Conservation (phyloP, 306 rosid species). For the Herpetospermum pedunculosum region DNA sequence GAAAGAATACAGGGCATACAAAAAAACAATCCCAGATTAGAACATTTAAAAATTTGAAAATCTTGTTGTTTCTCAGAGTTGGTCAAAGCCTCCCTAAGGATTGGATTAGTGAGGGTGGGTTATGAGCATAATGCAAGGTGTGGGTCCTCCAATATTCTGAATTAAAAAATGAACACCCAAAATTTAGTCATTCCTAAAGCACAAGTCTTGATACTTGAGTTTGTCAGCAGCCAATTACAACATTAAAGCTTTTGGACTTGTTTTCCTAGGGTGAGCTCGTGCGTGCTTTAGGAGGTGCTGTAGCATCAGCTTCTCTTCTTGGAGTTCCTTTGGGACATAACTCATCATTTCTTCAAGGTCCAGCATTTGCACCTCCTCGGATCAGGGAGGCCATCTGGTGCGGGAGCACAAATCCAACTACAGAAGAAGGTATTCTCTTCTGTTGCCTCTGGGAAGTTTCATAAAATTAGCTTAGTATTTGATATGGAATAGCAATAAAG, state of each 20-base stretch:
- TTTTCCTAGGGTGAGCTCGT: constrained; percentile 67
- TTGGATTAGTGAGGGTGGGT: too few species aligned
- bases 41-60: neutral
- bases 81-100: too few species aligned
- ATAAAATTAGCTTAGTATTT: neutral
- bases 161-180: neutral
- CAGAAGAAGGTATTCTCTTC: constrained; percentile 64
- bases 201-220: neutral
- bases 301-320: constrained; percentile 71
- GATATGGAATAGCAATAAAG: neutral
- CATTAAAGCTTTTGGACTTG: neutral
- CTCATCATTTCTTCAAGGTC: constrained; percentile 96
- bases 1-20: too few species aligned
- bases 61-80: neutral
- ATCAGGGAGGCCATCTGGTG: constrained; percentile 99
- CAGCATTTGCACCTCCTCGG: constrained; percentile 95
- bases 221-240: neutral
- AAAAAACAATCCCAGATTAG: too few species aligned
- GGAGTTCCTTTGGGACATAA: constrained; percentile 97
- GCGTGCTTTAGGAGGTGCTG: constrained; percentile 83
- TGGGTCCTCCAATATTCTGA: neutral
- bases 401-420: constrained; percentile 82
- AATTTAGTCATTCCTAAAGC: neutral
- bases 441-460: neutral
- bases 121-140: neutral